A percentile compares a stretch with the other conserved stretches of the same genome.
Evolutionary conservation across 2,329 filamentous ascomycete species (phyloP).

Genomic region (Clarireedia paspali): DNA sequence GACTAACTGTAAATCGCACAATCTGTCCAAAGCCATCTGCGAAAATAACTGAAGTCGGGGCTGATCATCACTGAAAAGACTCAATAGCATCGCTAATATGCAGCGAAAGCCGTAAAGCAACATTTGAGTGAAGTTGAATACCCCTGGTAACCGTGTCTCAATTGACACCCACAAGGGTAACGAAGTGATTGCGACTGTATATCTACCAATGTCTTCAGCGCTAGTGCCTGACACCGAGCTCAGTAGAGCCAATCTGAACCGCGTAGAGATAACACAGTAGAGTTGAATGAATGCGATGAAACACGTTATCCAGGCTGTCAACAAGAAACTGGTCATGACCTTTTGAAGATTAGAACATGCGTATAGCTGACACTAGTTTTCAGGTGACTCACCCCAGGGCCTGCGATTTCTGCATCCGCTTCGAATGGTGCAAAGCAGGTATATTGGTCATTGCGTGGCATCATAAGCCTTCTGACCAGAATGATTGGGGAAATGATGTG

Average conservation of each 20-base stretch:
- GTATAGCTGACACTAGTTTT: background rate
- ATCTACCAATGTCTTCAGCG: slow-evolving; percentile 4
- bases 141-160: background rate
- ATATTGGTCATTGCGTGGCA: background rate
- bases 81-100: background rate
- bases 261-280: slow-evolving; percentile 7
- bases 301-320: slow-evolving; percentile 11
- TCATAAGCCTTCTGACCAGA: no score
- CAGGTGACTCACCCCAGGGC: slow-evolving; percentile 10
- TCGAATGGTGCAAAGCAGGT: slow-evolving; percentile 3
- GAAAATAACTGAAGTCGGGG: slow-evolving; percentile 3
- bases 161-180: background rate
- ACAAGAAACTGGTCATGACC: slow-evolving; percentile 11
- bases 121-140: background rate
- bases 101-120: background rate
- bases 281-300: slow-evolving; percentile 9
- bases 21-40: slow-evolving; percentile 5
- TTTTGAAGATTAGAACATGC: background rate
- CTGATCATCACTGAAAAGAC: background rate
- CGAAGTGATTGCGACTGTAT: background rate
- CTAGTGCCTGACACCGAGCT: background rate
- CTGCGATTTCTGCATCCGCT: slow-evolving; percentile 12
- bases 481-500: no score
- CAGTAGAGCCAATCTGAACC: background rate
- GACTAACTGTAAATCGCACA: slow-evolving; percentile 13